Evolutionary conservation across 495 filamentous ascomycete genomes (phyloP), one percentile per base, ranked within the genome.

Genomic region (Penicillium atrosanguineum): DNA sequence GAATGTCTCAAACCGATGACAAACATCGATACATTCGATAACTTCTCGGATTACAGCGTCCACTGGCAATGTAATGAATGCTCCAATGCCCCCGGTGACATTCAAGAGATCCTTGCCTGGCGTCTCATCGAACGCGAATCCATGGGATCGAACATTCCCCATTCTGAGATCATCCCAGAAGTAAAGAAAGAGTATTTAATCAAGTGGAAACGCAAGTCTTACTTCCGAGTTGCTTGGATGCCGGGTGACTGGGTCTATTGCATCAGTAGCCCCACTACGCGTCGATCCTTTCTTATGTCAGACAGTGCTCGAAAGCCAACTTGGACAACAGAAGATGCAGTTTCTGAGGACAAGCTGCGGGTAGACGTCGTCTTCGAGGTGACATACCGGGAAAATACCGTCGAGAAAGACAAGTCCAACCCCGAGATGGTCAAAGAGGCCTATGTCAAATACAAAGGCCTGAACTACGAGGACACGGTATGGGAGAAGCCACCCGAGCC

Each of bases 281-380:
- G 90, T 7, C 81, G 77, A 15, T 80, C 88, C 0, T 99, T 97
- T 58, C 68, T 83, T 36, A 89, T 82, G 59, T 83, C 83, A 12
- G 79, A 88, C 5, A 82, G 85, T 41, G 74, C 76, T 49, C 76
- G 79, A 44, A 64, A 78, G 3, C 85, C 92, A 0, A 86, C 85
- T 57, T 86, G 87, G 82, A 83, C 80, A 0, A 77, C 75, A 0
- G 79, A 90, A 59, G 85, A 94, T 42, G 95, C 95, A 2, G 83
- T 99, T 38, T 87, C 88, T 0, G 88, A 95, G 57, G 85, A 91
- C 25, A 96, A 79, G 66, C 64, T 96, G 1, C 83, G 90, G 8
- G 80, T 95, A 16, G 95, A 99, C 52, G 93, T 97, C 52, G 76
- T 97, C 18, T 84, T 97, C 39, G 81, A 89, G 51, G 88, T 96